These are phyloP conservation scores for Sugiyamaella paludigena DNA, from an alignment of 1,139 yeast species.

Conservation along the genomic window DNA sequence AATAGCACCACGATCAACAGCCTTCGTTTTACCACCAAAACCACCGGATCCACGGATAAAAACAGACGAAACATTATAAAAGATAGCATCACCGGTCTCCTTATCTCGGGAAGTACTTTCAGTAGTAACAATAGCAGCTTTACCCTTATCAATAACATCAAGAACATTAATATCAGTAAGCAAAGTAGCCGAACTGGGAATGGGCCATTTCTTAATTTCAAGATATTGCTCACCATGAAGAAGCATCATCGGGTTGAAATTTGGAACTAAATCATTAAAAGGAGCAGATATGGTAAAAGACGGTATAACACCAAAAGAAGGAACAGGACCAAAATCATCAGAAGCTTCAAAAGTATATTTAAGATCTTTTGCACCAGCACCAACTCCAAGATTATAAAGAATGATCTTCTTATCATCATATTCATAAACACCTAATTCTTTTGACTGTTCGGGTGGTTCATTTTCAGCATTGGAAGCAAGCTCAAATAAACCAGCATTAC, in stretches of 20 bases:
- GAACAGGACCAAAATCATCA: conserved; percentile 80
- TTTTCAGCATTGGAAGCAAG: conserved; percentile 40
- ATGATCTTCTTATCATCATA: conserved; percentile 73
- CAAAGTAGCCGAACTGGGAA: conserved; percentile 62
- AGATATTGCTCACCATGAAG: conserved; percentile 96
- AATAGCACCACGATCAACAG: conserved; percentile 58
- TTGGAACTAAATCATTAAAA: conserved; percentile 60
- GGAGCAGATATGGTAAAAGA: conserved; percentile 54
- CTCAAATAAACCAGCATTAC: conserved; percentile 50
- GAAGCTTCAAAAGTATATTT: conserved; percentile 77
- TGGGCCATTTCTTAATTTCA: conserved; percentile 72
- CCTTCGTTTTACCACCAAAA: conserved; percentile 50
- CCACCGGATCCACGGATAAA: conserved; percentile 79
- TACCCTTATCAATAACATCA: conserved; percentile 80
- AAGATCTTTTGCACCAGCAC: conserved; percentile 77
- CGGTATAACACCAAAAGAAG: conserved; percentile 90
- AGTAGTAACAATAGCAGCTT: conserved; percentile 77
- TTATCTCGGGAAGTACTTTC: conserved; percentile 72
- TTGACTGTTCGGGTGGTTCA: conserved; percentile 35
- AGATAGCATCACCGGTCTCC: conserved; percentile 65
- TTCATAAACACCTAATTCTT: conserved; percentile 44
- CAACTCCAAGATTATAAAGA: conserved; percentile 85
- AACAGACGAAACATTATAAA: conserved; percentile 81
- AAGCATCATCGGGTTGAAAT: conserved; percentile 80
- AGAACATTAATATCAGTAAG: conserved; percentile 65